Evolutionary conservation across 192 early-diverging fungal genomes (phyloP).

Genomic region (Dimargaris verticillata): DNA sequence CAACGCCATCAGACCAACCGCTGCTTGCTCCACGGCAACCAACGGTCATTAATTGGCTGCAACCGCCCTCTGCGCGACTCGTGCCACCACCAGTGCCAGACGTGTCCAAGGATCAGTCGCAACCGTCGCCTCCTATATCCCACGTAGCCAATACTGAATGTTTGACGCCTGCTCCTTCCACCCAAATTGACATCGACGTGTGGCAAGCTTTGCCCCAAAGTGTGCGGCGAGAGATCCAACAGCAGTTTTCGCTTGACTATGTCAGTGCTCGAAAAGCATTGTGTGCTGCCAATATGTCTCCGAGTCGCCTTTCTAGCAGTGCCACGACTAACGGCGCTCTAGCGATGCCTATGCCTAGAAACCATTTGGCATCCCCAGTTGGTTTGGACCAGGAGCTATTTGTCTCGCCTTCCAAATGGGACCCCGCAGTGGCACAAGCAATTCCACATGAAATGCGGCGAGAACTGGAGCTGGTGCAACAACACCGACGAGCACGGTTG

Average conservation of each 20-base stretch:
- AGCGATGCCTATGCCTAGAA: no score
- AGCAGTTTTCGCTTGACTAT: not conserved
- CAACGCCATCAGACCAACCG: not conserved
- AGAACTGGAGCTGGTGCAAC: no score
- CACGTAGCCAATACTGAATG: no score
- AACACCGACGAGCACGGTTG: no score
- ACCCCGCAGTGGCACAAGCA: no score
- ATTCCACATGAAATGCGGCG: no score
- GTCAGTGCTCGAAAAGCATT: not conserved
- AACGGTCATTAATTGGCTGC: not conserved
- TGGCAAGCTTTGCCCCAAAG: slow-evolving; percentile 1
- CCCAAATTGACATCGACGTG: slow-evolving; percentile 5
- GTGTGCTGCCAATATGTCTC: not conserved
- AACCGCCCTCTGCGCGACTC: not conserved
- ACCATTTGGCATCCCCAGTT: no score
- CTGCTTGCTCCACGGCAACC: not conserved
- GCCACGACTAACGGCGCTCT: no score
- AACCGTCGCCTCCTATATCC: not conserved
- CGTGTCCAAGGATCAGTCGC: not conserved
- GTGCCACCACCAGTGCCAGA: no score
- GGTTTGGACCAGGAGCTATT: no score
- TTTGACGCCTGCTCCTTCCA: not conserved
- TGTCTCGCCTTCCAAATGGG: no score
- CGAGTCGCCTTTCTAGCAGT: no score
- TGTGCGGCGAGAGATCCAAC: not conserved